These are phyloP conservation scores for Cryptococcus sp. DNA, from an alignment of 1,284 basidiomycete species.

Conservation along the genomic window DNA sequence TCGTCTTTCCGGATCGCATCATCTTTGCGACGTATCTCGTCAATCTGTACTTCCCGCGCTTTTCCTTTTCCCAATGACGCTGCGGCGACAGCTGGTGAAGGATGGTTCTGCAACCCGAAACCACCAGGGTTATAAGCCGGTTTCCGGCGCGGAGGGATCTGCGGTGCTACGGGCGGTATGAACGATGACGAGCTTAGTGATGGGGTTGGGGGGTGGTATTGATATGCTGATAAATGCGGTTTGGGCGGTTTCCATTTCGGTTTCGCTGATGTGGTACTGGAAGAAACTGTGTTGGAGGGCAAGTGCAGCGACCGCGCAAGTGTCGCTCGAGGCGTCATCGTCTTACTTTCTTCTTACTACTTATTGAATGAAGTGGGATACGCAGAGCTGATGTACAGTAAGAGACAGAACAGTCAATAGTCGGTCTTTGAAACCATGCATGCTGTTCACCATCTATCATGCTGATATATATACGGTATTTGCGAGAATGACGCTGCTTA, in stretches of 20 bases:
- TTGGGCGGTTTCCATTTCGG: slow-evolving; percentile 28
- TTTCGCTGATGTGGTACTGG: slow-evolving; percentile 3
- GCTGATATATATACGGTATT: no score
- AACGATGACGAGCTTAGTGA: slow-evolving; percentile 5
- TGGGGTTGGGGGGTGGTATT: slow-evolving; percentile 15
- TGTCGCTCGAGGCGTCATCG: slow-evolving; percentile 21
- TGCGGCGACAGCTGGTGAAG: slow-evolving; percentile 20
- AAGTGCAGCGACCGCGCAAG: slow-evolving; percentile 20
- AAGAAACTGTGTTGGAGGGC: slow-evolving; percentile 3
- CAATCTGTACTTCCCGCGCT: slow-evolving; percentile 21
- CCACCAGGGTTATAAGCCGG: slow-evolving; percentile 50
- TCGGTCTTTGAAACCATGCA: no score
- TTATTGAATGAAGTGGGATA: background rate
- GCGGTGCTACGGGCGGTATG: slow-evolving; percentile 35
- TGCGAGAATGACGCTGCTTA: no score
- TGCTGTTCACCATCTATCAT: no score
- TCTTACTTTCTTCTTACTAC: background rate
- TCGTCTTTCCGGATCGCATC: slow-evolving; percentile 29
- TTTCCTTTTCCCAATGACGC: slow-evolving; percentile 22
- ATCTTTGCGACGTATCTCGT: slow-evolving; percentile 27
- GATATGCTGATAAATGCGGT: slow-evolving; percentile 30
- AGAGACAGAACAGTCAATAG: no score
- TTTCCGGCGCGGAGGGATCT: slow-evolving; percentile 43
- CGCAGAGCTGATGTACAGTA: background rate
- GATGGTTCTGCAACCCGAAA: slow-evolving; percentile 42